Evolutionary conservation across 2,329 filamentous ascomycete species (phyloP), one percentile per base, ranked within the genome.

Genomic region (Thielaviopsis ethacetica): DNA sequence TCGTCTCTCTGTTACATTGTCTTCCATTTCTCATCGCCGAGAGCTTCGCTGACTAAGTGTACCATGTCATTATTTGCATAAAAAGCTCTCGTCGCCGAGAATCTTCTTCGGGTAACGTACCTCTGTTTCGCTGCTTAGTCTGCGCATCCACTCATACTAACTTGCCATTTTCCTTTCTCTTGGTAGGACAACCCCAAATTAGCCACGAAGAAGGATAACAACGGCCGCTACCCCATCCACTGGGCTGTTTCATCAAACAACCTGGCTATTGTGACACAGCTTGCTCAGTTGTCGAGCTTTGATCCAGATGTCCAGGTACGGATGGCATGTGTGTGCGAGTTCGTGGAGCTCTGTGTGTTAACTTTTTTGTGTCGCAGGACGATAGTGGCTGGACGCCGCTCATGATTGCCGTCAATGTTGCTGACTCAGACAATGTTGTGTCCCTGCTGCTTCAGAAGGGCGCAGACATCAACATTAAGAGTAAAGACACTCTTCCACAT

Each of bases 221-320:
- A 98, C 69, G 88, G 89, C 17, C 87, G 93, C 52, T 80, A 95
- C 44, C 85, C 93, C 2, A 83, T 97, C 60, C 93, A 98, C 75
- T 98, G 93, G 93, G 91, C 93, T 0, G 82, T 83, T 1, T 93
- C 91, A 22, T 86, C 87, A 70, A 94, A 93, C 68, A 84, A 83
- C 64, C 72, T 85, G 6, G 79, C 84, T 24, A 89, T 96, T 61
- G 83, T 88, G 19, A 76, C 85, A 55, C 69, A 91, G 21, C 76
- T 97, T 3, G 78, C 86, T 1, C 78, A 86, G 59, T 75, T 77
- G 62, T 84, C 84, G 65, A 76, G 77, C 61, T 95, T 96, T 67
- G 89, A 97, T 68, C 80, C 88, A 0, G 91, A 97, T 70, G 84
- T 84, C 19, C 81, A 89, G 72, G 86, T 88, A 68, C 58, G 62